phyloP scores from a whole-genome alignment of 192 early-diverging fungal species.

The Lobosporangium transversale region DNA sequence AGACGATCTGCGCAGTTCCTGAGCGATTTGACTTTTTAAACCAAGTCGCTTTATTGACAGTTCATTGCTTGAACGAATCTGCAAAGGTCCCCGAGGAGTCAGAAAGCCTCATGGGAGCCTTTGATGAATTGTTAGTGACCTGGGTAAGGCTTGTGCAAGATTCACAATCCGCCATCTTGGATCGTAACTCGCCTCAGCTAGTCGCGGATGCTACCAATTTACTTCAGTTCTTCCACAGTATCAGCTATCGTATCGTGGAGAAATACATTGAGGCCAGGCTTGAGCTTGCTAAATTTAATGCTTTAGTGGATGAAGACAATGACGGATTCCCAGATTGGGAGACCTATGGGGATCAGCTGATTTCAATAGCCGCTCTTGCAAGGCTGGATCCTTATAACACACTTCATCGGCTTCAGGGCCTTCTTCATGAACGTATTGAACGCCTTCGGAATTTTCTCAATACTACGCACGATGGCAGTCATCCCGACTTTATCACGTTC shows the following conservation, averaged over 20 bases:
- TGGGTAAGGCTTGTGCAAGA: slow-evolving; percentile 66
- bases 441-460: slow-evolving; percentile 61
- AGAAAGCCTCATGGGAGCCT: slow-evolving; percentile 66
- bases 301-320: slow-evolving; percentile 62
- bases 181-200: slow-evolving; percentile 33
- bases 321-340: slow-evolving; percentile 73
- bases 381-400: slow-evolving; percentile 65
- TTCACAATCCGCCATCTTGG: slow-evolving; percentile 39
- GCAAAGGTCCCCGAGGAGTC: slow-evolving; percentile 55
- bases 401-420: slow-evolving; percentile 57
- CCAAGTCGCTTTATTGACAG: slow-evolving; percentile 63
- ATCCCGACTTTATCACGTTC: slow-evolving; percentile 36
- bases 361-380: slow-evolving; percentile 69
- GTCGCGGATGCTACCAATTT: slow-evolving; percentile 51
- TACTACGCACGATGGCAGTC: slow-evolving; percentile 42
- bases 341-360: slow-evolving; percentile 77
- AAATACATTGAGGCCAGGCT: slow-evolving; percentile 71
- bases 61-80: slow-evolving; percentile 64
- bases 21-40: slow-evolving; percentile 68
- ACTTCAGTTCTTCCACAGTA: slow-evolving; percentile 58
- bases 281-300: slow-evolving; percentile 60
- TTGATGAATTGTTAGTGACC: slow-evolving; percentile 68
- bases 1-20: slow-evolving; percentile 59
- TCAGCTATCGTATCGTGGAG: slow-evolving; percentile 66
- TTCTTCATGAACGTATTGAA: slow-evolving; percentile 62